These are phyloP conservation scores for Aspergillus alliaceus DNA, from an alignment of 2,329 filamentous ascomycete genomes.

Conservation along the genomic window DNA sequence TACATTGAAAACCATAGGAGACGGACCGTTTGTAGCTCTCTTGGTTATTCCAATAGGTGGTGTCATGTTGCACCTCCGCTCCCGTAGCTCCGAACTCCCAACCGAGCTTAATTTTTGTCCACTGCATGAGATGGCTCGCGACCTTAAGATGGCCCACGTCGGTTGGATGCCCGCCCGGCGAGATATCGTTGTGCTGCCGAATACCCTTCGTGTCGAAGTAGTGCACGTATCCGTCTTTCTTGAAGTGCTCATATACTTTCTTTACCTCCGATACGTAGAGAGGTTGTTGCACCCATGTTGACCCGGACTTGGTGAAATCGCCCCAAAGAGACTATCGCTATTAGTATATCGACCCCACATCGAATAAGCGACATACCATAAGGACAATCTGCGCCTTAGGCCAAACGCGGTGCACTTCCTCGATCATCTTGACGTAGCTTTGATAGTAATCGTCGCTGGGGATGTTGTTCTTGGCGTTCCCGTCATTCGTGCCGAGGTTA, in stretches of 20 bases:
- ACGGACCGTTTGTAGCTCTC: conserved; percentile 33
- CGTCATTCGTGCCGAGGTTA: conserved; percentile 49
- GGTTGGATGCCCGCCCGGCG: conserved; percentile 58
- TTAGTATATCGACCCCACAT: conserved; percentile 1
- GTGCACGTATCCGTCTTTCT: conserved; percentile 3
- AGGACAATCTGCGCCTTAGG: conserved; percentile 44
- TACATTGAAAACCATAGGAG: too few relatives aligned
- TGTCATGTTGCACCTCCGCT: conserved; percentile 51
- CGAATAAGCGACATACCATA: conserved; percentile 22
- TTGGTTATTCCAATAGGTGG: conserved; percentile 55
- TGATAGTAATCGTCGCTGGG: conserved; percentile 34
- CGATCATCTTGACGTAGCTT: conserved; percentile 43
- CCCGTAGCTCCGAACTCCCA: conserved; percentile 58
- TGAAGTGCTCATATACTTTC: conserved; percentile 24
- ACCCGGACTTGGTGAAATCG: conserved; percentile 52
- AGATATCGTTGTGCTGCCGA: conserved; percentile 62
- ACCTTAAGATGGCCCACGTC: conserved; percentile 62
- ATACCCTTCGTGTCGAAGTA: conserved; percentile 62
- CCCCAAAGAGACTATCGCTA: conserved; percentile 51
- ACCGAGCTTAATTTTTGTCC: conserved; percentile 54
- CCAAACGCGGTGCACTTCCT: conserved; percentile 41
- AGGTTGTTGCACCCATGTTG: conserved; percentile 49
- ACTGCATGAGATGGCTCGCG: conserved; percentile 59
- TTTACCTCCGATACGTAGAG: conserved; percentile 53
- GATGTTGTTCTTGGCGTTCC: conserved; percentile 42